Percentiles rank a stretch among this genome's conserved stretches.
These are phyloP conservation scores for Clitocybe nebularis DNA, from an alignment of 1,284 basidiomycete species.

Conservation along the genomic window DNA sequence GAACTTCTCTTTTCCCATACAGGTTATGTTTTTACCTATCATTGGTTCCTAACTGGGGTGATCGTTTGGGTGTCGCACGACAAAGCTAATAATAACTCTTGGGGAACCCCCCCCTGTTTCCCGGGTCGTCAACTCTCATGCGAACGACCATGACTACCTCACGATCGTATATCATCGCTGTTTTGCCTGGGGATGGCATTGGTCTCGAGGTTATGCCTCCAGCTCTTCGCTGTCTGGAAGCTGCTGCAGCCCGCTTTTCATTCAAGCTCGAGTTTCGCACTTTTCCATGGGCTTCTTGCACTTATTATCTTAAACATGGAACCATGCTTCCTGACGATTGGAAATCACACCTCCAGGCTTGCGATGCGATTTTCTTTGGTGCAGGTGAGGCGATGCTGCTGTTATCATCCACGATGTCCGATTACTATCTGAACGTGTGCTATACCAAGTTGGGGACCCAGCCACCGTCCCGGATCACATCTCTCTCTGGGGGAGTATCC, in stretches of 20 bases:
- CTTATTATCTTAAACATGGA: conserved; percentile 32
- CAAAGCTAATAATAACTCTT: too few species aligned
- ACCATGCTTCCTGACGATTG: conserved; percentile 33
- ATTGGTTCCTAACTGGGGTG: too few species aligned
- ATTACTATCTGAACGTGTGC: too few species aligned
- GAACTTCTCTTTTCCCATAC: too few species aligned
- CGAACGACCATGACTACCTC: not conserved
- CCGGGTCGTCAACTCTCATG: too few species aligned
- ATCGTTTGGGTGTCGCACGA: too few species aligned
- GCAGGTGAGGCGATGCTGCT: too few species aligned
- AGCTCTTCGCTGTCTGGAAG: conserved; percentile 35
- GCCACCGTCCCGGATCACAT: conserved; percentile 51
- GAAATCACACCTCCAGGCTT: conserved; percentile 29
- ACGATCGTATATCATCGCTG: conserved; percentile 42
- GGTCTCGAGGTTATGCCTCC: conserved; percentile 48
- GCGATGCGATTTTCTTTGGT: conserved; percentile 37
- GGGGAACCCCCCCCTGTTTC: too few species aligned
- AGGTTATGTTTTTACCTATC: too few species aligned
- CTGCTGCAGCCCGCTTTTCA: conserved; percentile 29
- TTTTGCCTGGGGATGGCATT: conserved; percentile 57
- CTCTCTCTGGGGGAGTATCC: conserved; percentile 50
- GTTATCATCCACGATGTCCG: too few species aligned
- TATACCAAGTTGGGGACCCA: conserved; percentile 26
- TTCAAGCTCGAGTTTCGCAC: conserved; percentile 30
- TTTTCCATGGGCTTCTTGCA: conserved; percentile 33